Percentiles rank a stretch among this genome's conserved stretches.
Evolutionary conservation across 2,329 filamentous ascomycete genomes (phyloP).

Genomic region (Sporothrix sp.): DNA sequence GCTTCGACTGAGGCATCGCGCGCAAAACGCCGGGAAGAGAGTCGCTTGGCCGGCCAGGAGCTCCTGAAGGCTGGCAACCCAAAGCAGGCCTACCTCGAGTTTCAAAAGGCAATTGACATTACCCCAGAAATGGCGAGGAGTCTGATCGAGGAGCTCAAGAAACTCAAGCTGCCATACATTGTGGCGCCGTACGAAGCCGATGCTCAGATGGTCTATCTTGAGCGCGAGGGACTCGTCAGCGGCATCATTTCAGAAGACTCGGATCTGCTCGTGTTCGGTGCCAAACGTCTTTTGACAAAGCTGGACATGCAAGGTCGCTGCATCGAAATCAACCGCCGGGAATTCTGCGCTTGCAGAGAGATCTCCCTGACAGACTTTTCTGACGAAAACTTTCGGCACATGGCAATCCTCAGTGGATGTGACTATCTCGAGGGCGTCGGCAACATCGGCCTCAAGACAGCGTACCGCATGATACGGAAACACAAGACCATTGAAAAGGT

Average conservation of each 20-base stretch:
- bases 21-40: constrained; percentile 64
- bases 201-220: constrained; percentile 90
- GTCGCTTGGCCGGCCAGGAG: constrained; percentile 65
- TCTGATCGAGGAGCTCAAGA: constrained; percentile 85
- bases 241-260: constrained; percentile 96
- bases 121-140: constrained; percentile 91
- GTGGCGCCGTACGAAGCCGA: constrained; percentile 97
- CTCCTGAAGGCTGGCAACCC: constrained; percentile 72
- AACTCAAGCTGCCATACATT: constrained; percentile 68
- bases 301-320: constrained; percentile 89
- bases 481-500: constrained; percentile 79
- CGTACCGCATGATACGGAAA: constrained; percentile 81
- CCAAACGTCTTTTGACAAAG: constrained; percentile 83
- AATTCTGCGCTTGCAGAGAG: constrained; percentile 83
- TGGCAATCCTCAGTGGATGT: constrained; percentile 94
- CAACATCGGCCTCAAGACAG: constrained; percentile 85
- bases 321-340: constrained; percentile 78
- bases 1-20: constrained; percentile 73
- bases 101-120: constrained; percentile 92
- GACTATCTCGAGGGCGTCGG: constrained; percentile 86
- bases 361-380: constrained; percentile 87
- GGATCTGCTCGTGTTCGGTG: constrained; percentile 89
- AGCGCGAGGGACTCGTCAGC: constrained; percentile 70
- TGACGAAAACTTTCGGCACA: constrained; percentile 79
- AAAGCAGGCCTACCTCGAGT: constrained; percentile 69